phyloP scores from a whole-genome alignment of 352 stramenopile genomes.

The Globisporangium canariense region DNA sequence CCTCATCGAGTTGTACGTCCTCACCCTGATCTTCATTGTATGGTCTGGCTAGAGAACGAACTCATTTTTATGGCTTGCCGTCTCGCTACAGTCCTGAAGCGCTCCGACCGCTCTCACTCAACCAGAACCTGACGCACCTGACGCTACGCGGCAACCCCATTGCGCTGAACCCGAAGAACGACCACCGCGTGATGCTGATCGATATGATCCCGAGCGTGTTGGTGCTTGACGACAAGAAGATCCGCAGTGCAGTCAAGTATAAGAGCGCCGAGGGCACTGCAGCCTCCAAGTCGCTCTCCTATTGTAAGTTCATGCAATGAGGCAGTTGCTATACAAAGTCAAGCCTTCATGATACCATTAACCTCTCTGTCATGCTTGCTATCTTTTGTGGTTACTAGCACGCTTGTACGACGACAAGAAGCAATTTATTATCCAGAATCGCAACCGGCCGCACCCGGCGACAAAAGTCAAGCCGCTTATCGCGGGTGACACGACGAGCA shows the following conservation, averaged over 20 bases:
- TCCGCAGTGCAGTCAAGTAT: conserved; percentile 44
- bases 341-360: too few relatives aligned
- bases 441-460: conserved; percentile 33
- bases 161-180: conserved; percentile 38
- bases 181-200: conserved; percentile 64
- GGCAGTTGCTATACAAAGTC: too few relatives aligned
- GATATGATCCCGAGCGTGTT: conserved; percentile 74
- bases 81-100: conserved; percentile 42
- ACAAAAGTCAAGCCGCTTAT: conserved; percentile 36
- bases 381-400: conserved; percentile 22
- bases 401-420: conserved; percentile 83
- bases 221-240: conserved; percentile 77
- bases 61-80: neutral
- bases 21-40: neutral
- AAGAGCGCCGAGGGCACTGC: conserved; percentile 28
- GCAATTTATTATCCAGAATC: conserved; percentile 62
- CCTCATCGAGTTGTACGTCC: conserved; percentile 66
- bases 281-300: conserved; percentile 63
- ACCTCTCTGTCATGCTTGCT: too few relatives aligned
- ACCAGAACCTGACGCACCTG: conserved; percentile 66
- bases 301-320: conserved; percentile 35
- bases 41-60: neutral
- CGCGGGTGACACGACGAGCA: conserved; percentile 32
- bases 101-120: conserved; percentile 57
- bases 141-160: conserved; percentile 68